Evolutionary conservation across 2,329 filamentous ascomycete genomes (phyloP).

Genomic region (Teratosphaeria destructans): DNA sequence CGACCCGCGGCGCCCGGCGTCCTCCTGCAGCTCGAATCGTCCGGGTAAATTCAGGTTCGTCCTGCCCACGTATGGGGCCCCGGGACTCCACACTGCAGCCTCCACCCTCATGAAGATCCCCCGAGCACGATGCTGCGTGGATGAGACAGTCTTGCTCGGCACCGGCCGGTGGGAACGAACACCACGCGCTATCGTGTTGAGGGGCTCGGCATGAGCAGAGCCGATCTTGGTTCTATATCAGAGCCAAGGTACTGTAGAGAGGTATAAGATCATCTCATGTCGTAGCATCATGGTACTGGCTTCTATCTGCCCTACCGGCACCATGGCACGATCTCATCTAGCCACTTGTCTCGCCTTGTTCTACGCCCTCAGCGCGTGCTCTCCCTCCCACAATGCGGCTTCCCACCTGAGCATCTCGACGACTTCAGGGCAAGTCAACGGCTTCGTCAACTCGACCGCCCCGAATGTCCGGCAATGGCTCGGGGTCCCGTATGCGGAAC

Average conservation of each 20-base stretch:
- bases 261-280: not conserved
- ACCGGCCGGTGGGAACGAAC: not conserved
- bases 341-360: not conserved
- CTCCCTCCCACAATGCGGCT: not conserved
- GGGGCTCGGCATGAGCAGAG: not conserved
- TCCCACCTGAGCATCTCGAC: not conserved
- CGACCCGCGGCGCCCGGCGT: not conserved
- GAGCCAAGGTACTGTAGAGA: not conserved
- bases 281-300: not conserved
- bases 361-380: not conserved
- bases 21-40: not conserved
- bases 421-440: not conserved
- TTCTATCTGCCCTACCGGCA: not conserved
- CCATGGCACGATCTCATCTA: not conserved
- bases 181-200: not conserved
- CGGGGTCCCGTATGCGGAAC: constrained; percentile 47
- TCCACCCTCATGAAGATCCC: not conserved
- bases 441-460: not conserved
- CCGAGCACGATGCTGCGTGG: not conserved
- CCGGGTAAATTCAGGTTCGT: not conserved
- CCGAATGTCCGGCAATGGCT: constrained; percentile 29
- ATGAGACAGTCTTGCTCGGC: not conserved
- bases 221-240: not conserved
- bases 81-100: not conserved
- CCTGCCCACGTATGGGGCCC: not conserved